Base-by-base conservation (phyloP, 1,284 basidiomycete species). In the Irpex rosettiformis region DNA sequence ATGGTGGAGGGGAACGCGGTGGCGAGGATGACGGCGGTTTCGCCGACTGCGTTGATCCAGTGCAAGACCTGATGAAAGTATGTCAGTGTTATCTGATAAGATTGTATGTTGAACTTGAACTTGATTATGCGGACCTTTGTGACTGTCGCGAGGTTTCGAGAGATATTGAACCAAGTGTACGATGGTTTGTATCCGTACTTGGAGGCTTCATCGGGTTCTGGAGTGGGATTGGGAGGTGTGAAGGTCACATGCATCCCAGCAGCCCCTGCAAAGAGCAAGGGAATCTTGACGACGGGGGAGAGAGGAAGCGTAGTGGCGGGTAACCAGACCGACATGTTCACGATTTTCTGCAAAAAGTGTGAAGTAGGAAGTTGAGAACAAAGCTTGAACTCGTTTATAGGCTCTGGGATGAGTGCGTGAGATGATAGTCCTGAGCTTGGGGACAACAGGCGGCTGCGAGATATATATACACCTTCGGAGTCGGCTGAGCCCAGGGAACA, bases 221-320 rank as follows among this genome's bases (percentile, higher is more conserved):
- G 54, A 18, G 54, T 24, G 22, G 54, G 54, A 18, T 42, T 37
- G 11, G 54, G 54, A 10, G 54, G 54, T 18, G 54, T 43, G 24
- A 55, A 55, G 18, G 37, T 42, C 11, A 55, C 54, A 27, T 25
- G 30, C 18, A 55, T 55, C 10, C 54, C 54, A 10, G 22, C 22
- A 7, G 54, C 54, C 10, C 25, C 42, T n/a, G 54, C 54, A 10
- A 55, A 16, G 13, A 55, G 37, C n/a, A 55, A 27, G 40, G 54
- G 40, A 45, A 55, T 28, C 40, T 55, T 55, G 21, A 55, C 25
- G 4, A 55, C 21, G 8, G 43, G 43, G 8, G 43, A 45, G 21
- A 45, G 13, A 7, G 43, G 21, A 45, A 45, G 43, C 43, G 43
- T 45, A 11, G 43, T 45, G 8, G 43, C 43, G 21, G 43, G 43